phyloP scores from a whole-genome alignment of 768 basidiomycete species.

The Gautieria morchelliformis region DNA sequence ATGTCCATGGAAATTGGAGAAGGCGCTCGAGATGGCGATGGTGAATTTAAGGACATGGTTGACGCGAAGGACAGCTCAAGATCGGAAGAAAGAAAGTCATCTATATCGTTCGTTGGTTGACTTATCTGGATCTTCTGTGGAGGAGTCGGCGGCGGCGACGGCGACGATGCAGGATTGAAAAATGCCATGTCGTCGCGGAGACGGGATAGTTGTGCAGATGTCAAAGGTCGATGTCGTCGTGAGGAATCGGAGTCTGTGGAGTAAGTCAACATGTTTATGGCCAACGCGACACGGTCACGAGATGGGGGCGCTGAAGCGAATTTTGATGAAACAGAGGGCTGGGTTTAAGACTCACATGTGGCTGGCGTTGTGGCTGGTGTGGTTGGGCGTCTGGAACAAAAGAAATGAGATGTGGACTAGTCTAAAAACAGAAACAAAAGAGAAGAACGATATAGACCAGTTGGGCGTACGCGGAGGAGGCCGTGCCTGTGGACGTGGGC shows the following conservation, averaged over 20 bases:
- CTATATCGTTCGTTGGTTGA: constrained; percentile 33
- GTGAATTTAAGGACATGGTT: constrained; percentile 70
- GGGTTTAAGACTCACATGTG: constrained; percentile 1
- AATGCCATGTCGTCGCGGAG: constrained; percentile 5
- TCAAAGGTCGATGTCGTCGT: constrained; percentile 5
- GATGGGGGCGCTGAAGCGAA: background rate
- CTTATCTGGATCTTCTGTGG: background rate
- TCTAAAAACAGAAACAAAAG: background rate
- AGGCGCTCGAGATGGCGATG: constrained; percentile 34
- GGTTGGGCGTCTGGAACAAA: constrained; percentile 1
- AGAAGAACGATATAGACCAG: constrained; percentile 3
- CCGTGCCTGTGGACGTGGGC: constrained; percentile 6
- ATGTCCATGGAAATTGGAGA: constrained; percentile 69
- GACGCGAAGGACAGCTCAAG: constrained; percentile 78
- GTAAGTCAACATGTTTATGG: background rate
- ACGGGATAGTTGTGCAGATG: constrained; percentile 1
- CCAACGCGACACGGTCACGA: background rate
- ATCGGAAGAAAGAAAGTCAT: constrained; percentile 60
- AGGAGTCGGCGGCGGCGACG: constrained; percentile 1
- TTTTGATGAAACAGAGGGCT: constrained; percentile 1
- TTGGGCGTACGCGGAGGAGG: constrained; percentile 9
- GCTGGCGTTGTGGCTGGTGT: background rate
- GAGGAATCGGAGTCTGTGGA: background rate
- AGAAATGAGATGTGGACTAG: background rate
- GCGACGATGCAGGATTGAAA: constrained; percentile 2